Evolutionary conservation across 352 stramenopile genomes (phyloP).

Genomic region (Plasmopara viticola): DNA sequence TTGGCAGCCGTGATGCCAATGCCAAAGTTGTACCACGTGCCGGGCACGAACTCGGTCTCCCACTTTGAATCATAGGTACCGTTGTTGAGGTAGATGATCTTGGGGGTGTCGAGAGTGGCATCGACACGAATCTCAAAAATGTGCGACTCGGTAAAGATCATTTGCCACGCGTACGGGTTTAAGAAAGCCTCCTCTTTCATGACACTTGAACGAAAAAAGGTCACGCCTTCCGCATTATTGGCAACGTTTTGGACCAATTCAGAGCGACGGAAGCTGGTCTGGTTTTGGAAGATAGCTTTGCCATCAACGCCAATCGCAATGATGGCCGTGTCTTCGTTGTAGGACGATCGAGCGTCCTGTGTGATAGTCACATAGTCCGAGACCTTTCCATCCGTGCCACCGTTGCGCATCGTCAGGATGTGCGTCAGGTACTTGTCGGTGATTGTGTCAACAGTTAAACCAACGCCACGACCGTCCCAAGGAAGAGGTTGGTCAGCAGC

Average conservation of each 20-base stretch:
- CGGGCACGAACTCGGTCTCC: no score
- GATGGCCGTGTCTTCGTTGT: slow-evolving; percentile 30
- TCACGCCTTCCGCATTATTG: slow-evolving; percentile 24
- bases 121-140: no score
- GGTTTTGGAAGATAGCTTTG: slow-evolving; percentile 12
- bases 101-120: no score
- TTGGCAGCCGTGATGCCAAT: no score
- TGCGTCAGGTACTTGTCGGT: slow-evolving; percentile 44
- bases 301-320: slow-evolving; percentile 9
- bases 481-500: slow-evolving; percentile 19
- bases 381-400: slow-evolving; percentile 19
- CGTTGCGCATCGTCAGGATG: slow-evolving; percentile 48
- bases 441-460: slow-evolving; percentile 39
- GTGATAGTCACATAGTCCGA: slow-evolving; percentile 41
- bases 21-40: no score
- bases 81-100: no score
- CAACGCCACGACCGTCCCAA: slow-evolving; percentile 38
- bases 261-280: slow-evolving; percentile 7
- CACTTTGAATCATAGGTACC: no score
- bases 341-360: slow-evolving; percentile 31
- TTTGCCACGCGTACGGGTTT: no score
- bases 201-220: slow-evolving; percentile 46
- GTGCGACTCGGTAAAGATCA: no score
- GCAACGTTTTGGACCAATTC: slow-evolving; percentile 24
- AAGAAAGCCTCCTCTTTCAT: no score